Evolutionary conservation across 176 grass and related monocot species (phyloP).

Genomic region (Luzula sylvatica): DNA sequence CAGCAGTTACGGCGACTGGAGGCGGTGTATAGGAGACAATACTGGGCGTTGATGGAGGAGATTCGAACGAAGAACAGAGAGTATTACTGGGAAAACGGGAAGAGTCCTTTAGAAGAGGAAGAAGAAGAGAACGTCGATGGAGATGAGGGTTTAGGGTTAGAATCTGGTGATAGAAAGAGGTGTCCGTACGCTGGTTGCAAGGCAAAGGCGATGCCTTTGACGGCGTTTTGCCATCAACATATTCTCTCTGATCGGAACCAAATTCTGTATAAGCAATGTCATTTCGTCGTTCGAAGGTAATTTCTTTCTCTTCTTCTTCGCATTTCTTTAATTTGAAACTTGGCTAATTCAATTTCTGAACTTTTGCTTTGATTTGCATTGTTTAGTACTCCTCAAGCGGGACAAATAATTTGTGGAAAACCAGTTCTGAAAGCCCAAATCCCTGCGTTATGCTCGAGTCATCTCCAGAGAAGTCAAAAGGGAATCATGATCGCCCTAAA

Average conservation of each 20-base stretch:
- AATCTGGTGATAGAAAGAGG: conserved; percentile 44
- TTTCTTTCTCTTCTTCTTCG: neutral
- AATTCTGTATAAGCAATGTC: conserved; percentile 69
- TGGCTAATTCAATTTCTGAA: neutral
- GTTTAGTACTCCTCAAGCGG: conserved; percentile 40
- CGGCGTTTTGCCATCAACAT: conserved; percentile 70
- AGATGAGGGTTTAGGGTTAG: neutral
- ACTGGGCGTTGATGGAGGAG: conserved; percentile 77
- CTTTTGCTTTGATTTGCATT: conserved; percentile 3
- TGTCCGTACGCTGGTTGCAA: conserved; percentile 72
- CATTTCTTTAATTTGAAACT: neutral
- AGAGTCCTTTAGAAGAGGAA: conserved; percentile 44
- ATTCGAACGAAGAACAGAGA: conserved; percentile 52
- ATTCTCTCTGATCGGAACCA: conserved; percentile 66
- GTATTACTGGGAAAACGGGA: conserved; percentile 66
- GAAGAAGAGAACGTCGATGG: conserved; percentile 3
- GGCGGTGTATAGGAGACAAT: conserved; percentile 37
- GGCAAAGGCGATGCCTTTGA: conserved; percentile 74
- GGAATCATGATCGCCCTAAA: conserved; percentile 55
- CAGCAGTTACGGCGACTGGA: conserved; percentile 33
- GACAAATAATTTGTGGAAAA: conserved; percentile 52
- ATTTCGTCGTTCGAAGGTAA: conserved; percentile 45
- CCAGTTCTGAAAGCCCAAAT: conserved; percentile 59
- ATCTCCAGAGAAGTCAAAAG: conserved; percentile 48
- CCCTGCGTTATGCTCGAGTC: conserved; percentile 57